These are phyloP conservation scores for Stylosanthes scabra DNA, from an alignment of 331 rosid genomes.

Conservation along the genomic window DNA sequence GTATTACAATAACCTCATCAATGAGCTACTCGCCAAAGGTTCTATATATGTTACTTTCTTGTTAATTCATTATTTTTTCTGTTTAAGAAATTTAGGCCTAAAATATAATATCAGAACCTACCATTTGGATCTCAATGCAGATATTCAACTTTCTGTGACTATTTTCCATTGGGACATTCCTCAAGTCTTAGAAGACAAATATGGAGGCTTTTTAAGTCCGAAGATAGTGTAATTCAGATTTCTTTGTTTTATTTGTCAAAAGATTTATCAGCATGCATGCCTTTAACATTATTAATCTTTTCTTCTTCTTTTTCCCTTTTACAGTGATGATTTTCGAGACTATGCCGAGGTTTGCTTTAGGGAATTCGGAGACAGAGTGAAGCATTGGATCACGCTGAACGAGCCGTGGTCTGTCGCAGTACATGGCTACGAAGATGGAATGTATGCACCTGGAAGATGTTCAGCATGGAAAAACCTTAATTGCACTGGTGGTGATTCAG, in stretches of 20 bases:
- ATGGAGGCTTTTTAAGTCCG: conserved; percentile 36
- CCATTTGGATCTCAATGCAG: background rate
- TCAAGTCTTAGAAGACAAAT: conserved; percentile 39
- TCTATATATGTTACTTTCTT: background rate
- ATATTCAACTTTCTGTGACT: conserved; percentile 16
- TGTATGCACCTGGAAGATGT: conserved; percentile 30
- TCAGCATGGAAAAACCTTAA: conserved; percentile 34
- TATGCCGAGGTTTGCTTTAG: conserved; percentile 33
- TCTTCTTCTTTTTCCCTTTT: background rate
- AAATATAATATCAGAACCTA: background rate
- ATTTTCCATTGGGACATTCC: conserved; percentile 41
- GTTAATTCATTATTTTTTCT: background rate
- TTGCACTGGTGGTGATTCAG: conserved; percentile 37
- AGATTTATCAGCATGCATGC: background rate
- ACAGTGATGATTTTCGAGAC: conserved; percentile 33
- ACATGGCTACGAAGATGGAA: background rate
- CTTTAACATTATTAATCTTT: background rate
- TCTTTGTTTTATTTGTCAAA: background rate
- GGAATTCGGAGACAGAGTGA: conserved; percentile 39
- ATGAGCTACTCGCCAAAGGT: conserved; percentile 48
- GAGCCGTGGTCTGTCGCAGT: background rate
- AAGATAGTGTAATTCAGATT: conserved; percentile 32
- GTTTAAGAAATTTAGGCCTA: too few species aligned
- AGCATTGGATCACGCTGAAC: conserved; percentile 37
- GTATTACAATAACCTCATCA: conserved; percentile 49